Evolutionary conservation across 1,139 yeast genomes (phyloP).

Genomic region (Scheffersomyces titani): DNA sequence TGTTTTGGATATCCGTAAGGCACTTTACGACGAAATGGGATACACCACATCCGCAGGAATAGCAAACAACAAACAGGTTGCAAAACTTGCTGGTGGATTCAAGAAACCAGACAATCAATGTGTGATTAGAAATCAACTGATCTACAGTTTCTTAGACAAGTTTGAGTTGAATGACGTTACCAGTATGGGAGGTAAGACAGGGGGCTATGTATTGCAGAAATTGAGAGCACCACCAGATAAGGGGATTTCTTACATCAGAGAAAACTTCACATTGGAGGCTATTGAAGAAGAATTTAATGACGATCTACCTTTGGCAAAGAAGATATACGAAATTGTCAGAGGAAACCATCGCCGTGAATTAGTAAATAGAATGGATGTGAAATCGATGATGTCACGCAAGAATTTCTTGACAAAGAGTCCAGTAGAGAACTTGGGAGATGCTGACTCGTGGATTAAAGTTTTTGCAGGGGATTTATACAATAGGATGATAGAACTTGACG

Average conservation of each 20-base stretch:
- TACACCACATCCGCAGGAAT: constrained; percentile 93
- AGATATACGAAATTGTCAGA: constrained; percentile 59
- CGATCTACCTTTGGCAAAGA: constrained; percentile 47
- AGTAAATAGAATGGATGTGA: constrained; percentile 59
- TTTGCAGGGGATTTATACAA: constrained; percentile 78
- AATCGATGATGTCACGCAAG: constrained; percentile 88
- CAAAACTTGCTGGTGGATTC: constrained; percentile 88
- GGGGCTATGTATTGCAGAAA: constrained; percentile 55
- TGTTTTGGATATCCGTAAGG: constrained; percentile 53
- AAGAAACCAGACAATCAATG: constrained; percentile 89
- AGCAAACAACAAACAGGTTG: constrained; percentile 71
- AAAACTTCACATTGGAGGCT: constrained; percentile 38
- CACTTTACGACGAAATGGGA: constrained; percentile 56
- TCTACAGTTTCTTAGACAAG: constrained; percentile 53
- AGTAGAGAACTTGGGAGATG: constrained; percentile 56
- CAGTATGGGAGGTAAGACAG: constrained; percentile 90
- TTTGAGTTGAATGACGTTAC: constrained; percentile 76
- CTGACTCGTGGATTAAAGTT: constrained; percentile 78
- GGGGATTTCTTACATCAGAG: constrained; percentile 48
- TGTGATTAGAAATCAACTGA: constrained; percentile 52
- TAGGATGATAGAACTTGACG: constrained; percentile 72
- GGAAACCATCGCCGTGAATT: constrained; percentile 62
- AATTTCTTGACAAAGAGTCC: constrained; percentile 62
- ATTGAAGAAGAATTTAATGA: constrained; percentile 35
- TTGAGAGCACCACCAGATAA: constrained; percentile 44